Evolutionary conservation across 352 stramenopile genomes (phyloP).

Genomic region (Phytophthora multivora): DNA sequence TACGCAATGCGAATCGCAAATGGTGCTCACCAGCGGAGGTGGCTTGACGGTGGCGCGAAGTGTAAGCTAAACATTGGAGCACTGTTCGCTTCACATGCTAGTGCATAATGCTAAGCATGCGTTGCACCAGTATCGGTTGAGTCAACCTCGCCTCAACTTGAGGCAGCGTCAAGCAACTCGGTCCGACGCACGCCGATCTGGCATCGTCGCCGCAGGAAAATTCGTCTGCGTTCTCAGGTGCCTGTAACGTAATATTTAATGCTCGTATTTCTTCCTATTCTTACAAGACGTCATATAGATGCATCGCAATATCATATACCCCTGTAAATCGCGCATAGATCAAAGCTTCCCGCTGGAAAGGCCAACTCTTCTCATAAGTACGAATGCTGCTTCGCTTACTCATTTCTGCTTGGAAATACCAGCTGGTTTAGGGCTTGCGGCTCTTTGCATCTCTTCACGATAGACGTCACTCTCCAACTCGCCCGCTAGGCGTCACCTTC

Average conservation of each 20-base stretch:
- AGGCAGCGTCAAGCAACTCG: background rate
- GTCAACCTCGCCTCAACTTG: conserved; percentile 5
- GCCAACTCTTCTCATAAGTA: background rate
- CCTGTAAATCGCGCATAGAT: background rate
- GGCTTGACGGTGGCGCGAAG: too few relatives aligned
- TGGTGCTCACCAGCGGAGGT: too few relatives aligned
- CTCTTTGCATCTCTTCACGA: conserved; percentile 8
- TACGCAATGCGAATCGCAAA: too few relatives aligned
- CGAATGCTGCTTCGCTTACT: conserved; percentile 7
- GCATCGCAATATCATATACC: background rate
- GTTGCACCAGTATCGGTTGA: conserved; percentile 14
- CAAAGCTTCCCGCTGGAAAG: conserved; percentile 2
- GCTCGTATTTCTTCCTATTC: too few relatives aligned
- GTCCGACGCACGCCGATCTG: background rate
- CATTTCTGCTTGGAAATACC: conserved; percentile 13
- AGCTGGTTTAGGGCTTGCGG: background rate
- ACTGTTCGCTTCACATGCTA: too few relatives aligned
- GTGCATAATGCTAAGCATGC: too few relatives aligned
- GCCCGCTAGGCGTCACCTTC: conserved; percentile 1
- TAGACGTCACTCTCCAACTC: conserved; percentile 5
- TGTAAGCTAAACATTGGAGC: too few relatives aligned
- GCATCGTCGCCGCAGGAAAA: conserved; percentile 5
- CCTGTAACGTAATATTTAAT: background rate
- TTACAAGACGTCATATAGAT: background rate
- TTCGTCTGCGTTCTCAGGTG: background rate